Evolutionary conservation across 371 early-diverging fungal genomes (phyloP).

Genomic region (Ordospora colligata): DNA sequence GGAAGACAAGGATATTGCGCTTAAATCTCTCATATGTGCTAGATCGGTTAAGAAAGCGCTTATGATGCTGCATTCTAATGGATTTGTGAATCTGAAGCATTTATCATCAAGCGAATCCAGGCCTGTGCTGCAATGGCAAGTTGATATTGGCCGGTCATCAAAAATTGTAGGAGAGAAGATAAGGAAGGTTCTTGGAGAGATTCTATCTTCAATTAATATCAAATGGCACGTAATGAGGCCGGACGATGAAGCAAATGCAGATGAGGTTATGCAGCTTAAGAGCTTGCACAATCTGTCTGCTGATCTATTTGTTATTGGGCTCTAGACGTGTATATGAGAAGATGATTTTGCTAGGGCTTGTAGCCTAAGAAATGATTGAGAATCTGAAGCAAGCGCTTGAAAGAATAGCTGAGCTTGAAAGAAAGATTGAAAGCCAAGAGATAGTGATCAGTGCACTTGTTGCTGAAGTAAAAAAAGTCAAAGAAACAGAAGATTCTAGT

Average conservation of each 20-base stretch:
- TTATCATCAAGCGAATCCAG: background rate
- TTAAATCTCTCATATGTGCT: conserved; percentile 23
- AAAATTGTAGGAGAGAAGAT: background rate
- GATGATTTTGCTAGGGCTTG: too few relatives aligned
- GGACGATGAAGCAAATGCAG: background rate
- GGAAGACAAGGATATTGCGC: conserved; percentile 32
- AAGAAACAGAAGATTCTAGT: background rate
- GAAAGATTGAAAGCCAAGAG: conserved; percentile 25
- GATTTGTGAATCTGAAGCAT: conserved; percentile 14
- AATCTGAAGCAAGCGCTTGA: background rate
- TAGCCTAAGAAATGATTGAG: background rate
- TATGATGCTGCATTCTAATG: conserved; percentile 15
- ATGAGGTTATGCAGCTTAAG: background rate
- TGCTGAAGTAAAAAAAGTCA: background rate
- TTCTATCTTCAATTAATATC: background rate
- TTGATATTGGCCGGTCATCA: background rate
- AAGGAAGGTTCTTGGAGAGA: background rate
- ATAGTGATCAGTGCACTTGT: conserved; percentile 35
- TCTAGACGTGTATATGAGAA: background rate
- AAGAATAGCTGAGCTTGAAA: conserved; percentile 7
- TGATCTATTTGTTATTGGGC: background rate
- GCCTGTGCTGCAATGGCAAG: background rate
- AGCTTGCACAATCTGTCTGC: background rate
- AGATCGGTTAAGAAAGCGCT: conserved; percentile 6
- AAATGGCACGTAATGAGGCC: background rate